Base-by-base conservation (phyloP, 768 basidiomycete species). In the Amylocystis lapponica region DNA sequence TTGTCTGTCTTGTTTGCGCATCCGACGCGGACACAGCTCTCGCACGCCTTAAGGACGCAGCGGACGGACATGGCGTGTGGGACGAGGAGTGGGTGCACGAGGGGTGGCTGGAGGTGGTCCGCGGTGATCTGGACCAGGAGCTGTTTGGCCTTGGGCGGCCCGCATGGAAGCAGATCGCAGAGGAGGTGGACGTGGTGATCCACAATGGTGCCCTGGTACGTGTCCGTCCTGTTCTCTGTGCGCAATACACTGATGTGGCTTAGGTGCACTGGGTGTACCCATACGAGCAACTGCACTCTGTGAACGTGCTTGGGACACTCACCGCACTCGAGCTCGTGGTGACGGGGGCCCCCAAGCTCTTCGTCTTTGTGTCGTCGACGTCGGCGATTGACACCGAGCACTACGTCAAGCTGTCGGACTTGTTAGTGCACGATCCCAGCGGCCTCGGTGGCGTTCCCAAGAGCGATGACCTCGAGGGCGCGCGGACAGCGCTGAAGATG, bases 201-300 rank as follows among this genome's bases (percentile, higher is more conserved):
- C 96, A 99, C 60, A 99, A 99, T 51, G 96, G 96, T 27, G 96
- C 96, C n/a, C 64, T 97, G 63, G 95, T 94, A 53, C 46, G 85
- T 71, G n/a, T 6, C 10, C 26, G 39, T 21, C 16, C 29, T 29
- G 29, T 2, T 23, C 39, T 14, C 25, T 20, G 22, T n/a, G 16
- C 36, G 31, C 36, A 23, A n/a, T n/a, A 41, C 33, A 2, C 17
- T 26, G 26, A 14, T 6, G 23, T 40, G 5, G 14, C 14, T 20
- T 56, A 92, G 90, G 91, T 98, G 12, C 96, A 99, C 58, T 99
- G 96, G 96, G 90, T 99, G 3, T 99, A 96, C 63, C 92, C 93
- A 0, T 99, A 99, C 65, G 85, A 94, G 60, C 91, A 83, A 60
- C 74, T 99, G 10, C 86, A 94, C 6, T 74, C 83, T 0, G 78